Conservation (phyloP, 108 stramenopile genomes). For the Skeletonema grethae region DNA sequence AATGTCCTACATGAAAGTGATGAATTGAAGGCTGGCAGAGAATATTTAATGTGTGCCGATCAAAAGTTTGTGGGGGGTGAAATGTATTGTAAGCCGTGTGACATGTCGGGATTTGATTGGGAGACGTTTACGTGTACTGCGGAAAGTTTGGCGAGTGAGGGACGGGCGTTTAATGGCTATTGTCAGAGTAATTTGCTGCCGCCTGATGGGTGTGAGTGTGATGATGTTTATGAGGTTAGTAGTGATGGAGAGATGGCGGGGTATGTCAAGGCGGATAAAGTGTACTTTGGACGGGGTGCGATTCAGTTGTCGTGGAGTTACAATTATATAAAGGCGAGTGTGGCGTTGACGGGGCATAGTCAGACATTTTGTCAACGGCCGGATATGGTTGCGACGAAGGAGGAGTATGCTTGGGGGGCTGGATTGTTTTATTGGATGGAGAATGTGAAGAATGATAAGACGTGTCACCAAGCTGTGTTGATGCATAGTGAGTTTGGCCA, state of each 20-base stretch:
- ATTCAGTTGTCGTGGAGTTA: conserved; percentile 54
- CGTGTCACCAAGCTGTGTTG: conserved; percentile 47
- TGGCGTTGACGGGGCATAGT: conserved; percentile 43
- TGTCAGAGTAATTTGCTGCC: conserved; percentile 48
- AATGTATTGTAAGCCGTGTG: conserved; percentile 48
- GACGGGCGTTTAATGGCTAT: conserved; percentile 37
- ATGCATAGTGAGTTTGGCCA: conserved; percentile 45
- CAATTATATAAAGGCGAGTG: conserved; percentile 41
- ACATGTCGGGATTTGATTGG: conserved; percentile 35
- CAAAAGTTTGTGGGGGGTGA: conserved; percentile 14
- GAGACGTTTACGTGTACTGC: conserved; percentile 21
- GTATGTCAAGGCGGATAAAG: conserved; percentile 34
- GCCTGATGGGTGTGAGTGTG: conserved; percentile 50
- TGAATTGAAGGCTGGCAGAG: conserved; percentile 16
- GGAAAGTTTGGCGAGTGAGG: conserved; percentile 23
- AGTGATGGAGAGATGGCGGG: conserved; percentile 17
- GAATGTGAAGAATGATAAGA: conserved; percentile 46
- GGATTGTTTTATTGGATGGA: conserved; percentile 55
- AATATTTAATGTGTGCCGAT: conserved; percentile 51
- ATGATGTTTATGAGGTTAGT: conserved; percentile 35
- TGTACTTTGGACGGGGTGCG: conserved; percentile 44
- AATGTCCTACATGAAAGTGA: conserved; percentile 17
- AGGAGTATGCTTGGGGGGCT: conserved; percentile 50
- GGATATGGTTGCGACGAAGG: conserved; percentile 42
- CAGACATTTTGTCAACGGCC: conserved; percentile 50